Evolutionary conservation across 768 basidiomycete genomes (phyloP).

Genomic region (Megacollybia marginata): DNA sequence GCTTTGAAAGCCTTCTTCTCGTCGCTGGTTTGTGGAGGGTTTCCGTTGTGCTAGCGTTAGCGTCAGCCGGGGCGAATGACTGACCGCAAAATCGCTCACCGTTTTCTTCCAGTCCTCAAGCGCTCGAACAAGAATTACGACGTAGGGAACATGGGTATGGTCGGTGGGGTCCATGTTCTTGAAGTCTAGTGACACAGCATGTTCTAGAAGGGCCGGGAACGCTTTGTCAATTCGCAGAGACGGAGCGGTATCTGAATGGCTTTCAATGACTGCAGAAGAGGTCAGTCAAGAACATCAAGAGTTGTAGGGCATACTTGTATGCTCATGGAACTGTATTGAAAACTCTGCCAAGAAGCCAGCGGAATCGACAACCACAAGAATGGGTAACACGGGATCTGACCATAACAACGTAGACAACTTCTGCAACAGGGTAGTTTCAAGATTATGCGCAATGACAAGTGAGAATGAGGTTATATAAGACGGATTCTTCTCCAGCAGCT

Average conservation of each 20-base stretch:
- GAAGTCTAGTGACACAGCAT: constrained; percentile 67
- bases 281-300: neutral
- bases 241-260: constrained; percentile 68
- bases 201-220: constrained; percentile 74
- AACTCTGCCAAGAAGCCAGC: constrained; percentile 90
- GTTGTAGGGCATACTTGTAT: constrained; percentile 51
- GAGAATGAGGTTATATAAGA: constrained; percentile 58
- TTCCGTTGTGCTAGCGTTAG: constrained; percentile 53
- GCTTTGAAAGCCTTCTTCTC: constrained; percentile 80
- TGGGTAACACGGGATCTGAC: constrained; percentile 47
- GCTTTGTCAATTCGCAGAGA: constrained; percentile 85
- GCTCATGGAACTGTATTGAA: constrained; percentile 83
- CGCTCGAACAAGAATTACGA: constrained; percentile 78
- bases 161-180: constrained; percentile 80
- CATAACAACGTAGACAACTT: constrained; percentile 63
- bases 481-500: constrained; percentile 49
- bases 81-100: constrained; percentile 32
- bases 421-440: constrained; percentile 47
- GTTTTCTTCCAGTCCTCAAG: constrained; percentile 76
- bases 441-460: constrained; percentile 81
- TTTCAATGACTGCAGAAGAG: constrained; percentile 66
- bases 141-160: constrained; percentile 86
- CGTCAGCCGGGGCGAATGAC: neutral
- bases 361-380: constrained; percentile 73
- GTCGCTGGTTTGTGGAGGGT: constrained; percentile 44